phyloP scores from a whole-genome alignment of 106 monocot species.

The Dioscorea alata region DNA sequence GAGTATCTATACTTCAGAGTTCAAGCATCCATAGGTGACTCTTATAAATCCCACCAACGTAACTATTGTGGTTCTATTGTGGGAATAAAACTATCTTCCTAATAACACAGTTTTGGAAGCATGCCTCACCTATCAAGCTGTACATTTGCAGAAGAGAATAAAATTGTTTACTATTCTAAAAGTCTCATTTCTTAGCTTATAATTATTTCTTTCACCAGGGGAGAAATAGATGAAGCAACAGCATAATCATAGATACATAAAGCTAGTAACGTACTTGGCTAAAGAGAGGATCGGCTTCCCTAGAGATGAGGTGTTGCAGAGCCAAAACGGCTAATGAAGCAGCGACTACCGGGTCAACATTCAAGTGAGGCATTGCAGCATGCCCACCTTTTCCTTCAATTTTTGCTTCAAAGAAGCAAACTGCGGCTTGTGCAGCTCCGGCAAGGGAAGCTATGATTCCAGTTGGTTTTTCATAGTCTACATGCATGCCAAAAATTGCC shows the following conservation, averaged over 20 bases:
- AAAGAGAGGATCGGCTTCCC: constrained; percentile 62
- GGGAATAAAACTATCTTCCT: no score
- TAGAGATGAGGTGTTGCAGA: constrained; percentile 66
- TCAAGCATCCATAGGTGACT: no score
- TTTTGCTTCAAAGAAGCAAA: constrained; percentile 49
- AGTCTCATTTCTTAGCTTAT: no score
- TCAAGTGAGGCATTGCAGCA: constrained; percentile 48
- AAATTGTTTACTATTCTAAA: no score
- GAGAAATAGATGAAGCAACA: background rate
- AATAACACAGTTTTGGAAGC: no score
- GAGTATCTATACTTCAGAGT: no score
- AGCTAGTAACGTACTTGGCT: constrained; percentile 36
- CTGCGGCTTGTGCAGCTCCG: constrained; percentile 67
- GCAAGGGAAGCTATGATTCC: constrained; percentile 54
- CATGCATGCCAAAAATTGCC: constrained; percentile 76
- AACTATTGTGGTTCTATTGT: no score
- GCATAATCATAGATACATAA: background rate
- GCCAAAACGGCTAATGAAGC: constrained; percentile 62
- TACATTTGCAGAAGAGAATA: no score
- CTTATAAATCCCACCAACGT: no score
- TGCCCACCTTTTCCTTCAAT: constrained; percentile 55
- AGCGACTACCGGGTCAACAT: constrained; percentile 60
- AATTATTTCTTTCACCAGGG: background rate
- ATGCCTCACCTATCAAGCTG: no score
- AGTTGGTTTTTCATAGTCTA: constrained; percentile 35